Evolutionary conservation across 352 stramenopile genomes (phyloP), one percentile per base, ranked within the genome.

Genomic region (Phytophthora hybrid): DNA sequence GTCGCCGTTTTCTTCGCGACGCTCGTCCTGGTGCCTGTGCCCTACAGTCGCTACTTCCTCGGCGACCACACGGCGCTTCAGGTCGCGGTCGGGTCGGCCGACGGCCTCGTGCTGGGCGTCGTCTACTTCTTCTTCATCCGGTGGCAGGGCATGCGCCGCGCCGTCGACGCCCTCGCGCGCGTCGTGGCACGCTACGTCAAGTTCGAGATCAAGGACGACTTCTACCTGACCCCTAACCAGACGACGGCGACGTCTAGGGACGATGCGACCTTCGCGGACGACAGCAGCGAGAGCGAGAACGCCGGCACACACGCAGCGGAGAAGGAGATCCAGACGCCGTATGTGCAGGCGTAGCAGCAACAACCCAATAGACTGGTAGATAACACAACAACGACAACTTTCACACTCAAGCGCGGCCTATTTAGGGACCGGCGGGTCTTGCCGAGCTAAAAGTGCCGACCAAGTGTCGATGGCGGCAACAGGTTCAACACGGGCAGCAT

Each of bases 11-110:
- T 73, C 34, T 55, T 64, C 16, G 66, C 56, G 32, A 67, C 56
- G 1, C 55, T 81, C 34, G 57, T 84, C 0, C 53, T 87, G 18
- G 71, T 74, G 7, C 80, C 80, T 0, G 80, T 87, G 26, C 77
- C 80, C 7, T 84, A 84, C 80, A 80, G 77, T 57, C 80, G 80
- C 59, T 79, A 83, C 59, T 87, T 78, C 62, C 64, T 87, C 13
- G 80, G 80, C 19, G 80, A 87, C 63, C 80, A 87, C 72, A 84
- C 77, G 18, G 52, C 73, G 19, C 65, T 80, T 37, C 80, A 87
- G 54, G 66, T 87, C 29, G 31, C 51, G 16, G 56, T 83, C 21
- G 80, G 80, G 37, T 65, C 69, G 31, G 69, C 63, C 11, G 59
- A 84, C 41, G 80, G 80, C 26, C 29, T 83, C 21, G 72, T 78